These are phyloP conservation scores for Rostrohypoxylon terebratum DNA, from an alignment of 495 filamentous ascomycete species.

Conservation along the genomic window DNA sequence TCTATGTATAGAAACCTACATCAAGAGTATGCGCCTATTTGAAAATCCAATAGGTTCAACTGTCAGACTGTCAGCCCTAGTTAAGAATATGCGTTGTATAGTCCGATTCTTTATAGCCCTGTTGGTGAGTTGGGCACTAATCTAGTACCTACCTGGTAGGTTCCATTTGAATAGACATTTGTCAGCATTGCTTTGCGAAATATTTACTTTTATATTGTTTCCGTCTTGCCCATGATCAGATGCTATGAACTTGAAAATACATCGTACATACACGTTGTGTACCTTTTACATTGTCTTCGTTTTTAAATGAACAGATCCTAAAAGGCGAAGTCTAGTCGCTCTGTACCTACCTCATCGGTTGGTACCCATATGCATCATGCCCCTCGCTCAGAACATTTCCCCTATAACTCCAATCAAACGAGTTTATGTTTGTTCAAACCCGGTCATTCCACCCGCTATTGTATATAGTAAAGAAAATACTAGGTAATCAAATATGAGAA, in stretches of 20 bases:
- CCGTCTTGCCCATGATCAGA: not conserved
- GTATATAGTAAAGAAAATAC: constrained; percentile 13
- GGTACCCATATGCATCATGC: constrained; percentile 34
- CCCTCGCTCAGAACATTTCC: constrained; percentile 4
- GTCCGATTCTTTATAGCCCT: not conserved
- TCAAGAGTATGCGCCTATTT: not conserved
- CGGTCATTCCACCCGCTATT: constrained; percentile 27
- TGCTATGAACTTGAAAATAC: constrained; percentile 8
- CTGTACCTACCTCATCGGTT: not conserved
- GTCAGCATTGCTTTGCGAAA: not conserved
- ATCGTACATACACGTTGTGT: constrained; percentile 16
- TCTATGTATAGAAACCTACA: not conserved
- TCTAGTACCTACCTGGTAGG: not conserved
- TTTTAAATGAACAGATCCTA: constrained; percentile 30
- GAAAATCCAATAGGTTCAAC: not conserved
- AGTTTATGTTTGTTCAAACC: constrained; percentile 22
- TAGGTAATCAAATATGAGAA: too few species aligned
- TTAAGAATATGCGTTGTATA: not conserved
- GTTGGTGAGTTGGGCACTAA: not conserved
- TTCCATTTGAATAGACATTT: not conserved
- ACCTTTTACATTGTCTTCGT: constrained; percentile 8
- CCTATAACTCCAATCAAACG: constrained; percentile 31
- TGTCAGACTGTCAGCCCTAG: too few species aligned
- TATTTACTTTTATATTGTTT: not conserved
- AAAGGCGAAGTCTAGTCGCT: not conserved